phyloP scores from a whole-genome alignment of 805 yeast genomes.

The Metschnikowia colocasiae region DNA sequence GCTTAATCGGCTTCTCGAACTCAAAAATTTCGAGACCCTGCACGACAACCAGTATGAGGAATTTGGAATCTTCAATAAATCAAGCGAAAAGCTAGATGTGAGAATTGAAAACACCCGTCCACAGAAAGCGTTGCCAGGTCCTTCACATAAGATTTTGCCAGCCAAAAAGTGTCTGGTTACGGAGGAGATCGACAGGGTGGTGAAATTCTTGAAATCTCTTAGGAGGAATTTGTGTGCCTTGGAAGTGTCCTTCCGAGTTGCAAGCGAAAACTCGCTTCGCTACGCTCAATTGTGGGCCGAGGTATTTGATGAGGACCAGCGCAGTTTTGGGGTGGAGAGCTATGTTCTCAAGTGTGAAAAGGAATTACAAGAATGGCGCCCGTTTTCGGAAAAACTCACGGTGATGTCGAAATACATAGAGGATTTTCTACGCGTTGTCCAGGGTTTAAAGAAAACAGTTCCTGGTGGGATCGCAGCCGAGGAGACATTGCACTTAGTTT shows the following conservation, averaged over 20 bases:
- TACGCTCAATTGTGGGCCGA: conserved; percentile 4
- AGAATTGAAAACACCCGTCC: neutral
- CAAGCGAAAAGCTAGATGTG: neutral
- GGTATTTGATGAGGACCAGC: neutral
- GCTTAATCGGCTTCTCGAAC: conserved; percentile 10
- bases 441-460: neutral
- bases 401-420: neutral
- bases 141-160: neutral
- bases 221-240: neutral
- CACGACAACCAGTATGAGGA: conserved; percentile 6
- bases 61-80: neutral
- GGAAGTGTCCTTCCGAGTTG: neutral
- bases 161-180: neutral
- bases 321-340: conserved; percentile 6
- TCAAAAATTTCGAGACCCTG: conserved; percentile 6
- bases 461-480: neutral
- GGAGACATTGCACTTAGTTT: neutral
- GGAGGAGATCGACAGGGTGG: neutral
- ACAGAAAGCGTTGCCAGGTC: neutral
- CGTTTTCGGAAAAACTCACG: neutral
- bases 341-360: conserved; percentile 9
- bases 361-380: conserved; percentile 2
- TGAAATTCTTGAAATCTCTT: neutral
- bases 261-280: neutral
- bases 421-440: neutral